Evolutionary conservation across 2,329 filamentous ascomycete species (phyloP).

Genomic region (Aureobasidium sp.): DNA sequence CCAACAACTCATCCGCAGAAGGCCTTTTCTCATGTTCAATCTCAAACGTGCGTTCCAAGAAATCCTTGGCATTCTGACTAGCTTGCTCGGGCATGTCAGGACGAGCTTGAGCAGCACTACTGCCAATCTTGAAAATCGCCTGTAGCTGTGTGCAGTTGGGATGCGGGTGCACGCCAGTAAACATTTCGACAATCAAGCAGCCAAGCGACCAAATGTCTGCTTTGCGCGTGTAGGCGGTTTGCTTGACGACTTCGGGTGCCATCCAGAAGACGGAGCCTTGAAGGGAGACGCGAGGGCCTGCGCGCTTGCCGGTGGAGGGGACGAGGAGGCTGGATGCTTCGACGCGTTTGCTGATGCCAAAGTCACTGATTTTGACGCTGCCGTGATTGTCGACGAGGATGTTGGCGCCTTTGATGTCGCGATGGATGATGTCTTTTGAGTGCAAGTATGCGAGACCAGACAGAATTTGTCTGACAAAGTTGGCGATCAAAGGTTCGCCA

Average conservation of each 20-base stretch:
- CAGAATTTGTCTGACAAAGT: slow-evolving; percentile 94
- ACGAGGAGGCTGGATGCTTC: slow-evolving; percentile 57
- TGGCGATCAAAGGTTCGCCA: slow-evolving; percentile 85
- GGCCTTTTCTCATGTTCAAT: slow-evolving; percentile 89
- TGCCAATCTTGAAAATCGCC: slow-evolving; percentile 93
- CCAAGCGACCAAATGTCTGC: slow-evolving; percentile 98
- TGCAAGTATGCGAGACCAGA: slow-evolving; percentile 90
- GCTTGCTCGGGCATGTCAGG: slow-evolving; percentile 84
- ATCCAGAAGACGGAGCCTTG: slow-evolving; percentile 99
- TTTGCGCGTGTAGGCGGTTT: slow-evolving; percentile 96
- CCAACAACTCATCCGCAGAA: slow-evolving; percentile 82
- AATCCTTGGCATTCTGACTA: slow-evolving; percentile 74
- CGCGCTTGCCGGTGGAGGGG: slow-evolving; percentile 37
- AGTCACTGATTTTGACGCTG: slow-evolving; percentile 98
- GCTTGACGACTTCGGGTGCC: slow-evolving; percentile 96
- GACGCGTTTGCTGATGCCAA: slow-evolving; percentile 96
- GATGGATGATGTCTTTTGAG: slow-evolving; percentile 90
- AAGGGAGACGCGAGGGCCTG: slow-evolving; percentile 64
- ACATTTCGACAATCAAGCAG: slow-evolving; percentile 97
- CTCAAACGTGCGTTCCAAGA: slow-evolving; percentile 86
- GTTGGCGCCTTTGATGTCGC: slow-evolving; percentile 98
- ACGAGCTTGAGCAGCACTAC: slow-evolving; percentile 41
- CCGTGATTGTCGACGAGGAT: slow-evolving; percentile 99
- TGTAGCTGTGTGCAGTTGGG: slow-evolving; percentile 95
- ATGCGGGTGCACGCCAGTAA: slow-evolving; percentile 93